These are phyloP conservation scores for Xylaria sp. DNA, from an alignment of 2,329 filamentous ascomycete species.

Conservation along the genomic window DNA sequence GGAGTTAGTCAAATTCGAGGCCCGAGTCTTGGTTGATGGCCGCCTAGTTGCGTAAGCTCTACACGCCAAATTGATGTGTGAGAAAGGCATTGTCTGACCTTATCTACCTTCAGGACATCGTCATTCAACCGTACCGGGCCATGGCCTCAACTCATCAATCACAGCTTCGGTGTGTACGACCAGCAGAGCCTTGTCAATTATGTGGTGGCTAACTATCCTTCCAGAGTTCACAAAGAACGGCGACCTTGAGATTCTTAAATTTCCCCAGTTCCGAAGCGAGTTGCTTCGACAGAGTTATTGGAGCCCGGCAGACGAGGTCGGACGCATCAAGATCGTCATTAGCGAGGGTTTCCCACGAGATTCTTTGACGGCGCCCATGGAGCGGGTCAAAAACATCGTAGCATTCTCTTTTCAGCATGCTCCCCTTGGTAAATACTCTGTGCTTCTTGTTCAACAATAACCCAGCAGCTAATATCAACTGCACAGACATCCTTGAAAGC, in stretches of 20 bases:
- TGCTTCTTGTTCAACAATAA: not conserved
- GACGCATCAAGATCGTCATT: conserved; percentile 77
- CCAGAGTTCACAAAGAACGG: conserved; percentile 62
- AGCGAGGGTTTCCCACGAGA: conserved; percentile 72
- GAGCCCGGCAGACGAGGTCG: conserved; percentile 72
- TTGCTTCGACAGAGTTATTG: conserved; percentile 73
- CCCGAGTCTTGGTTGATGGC: conserved; percentile 73
- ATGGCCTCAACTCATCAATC: conserved; percentile 58
- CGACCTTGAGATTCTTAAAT: conserved; percentile 67
- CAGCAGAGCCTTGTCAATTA: not conserved
- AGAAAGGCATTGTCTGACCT: conserved; percentile 1
- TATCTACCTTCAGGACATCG: conserved; percentile 53
- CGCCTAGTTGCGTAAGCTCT: conserved; percentile 61
- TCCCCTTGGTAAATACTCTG: conserved; percentile 66
- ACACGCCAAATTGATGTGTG: not conserved
- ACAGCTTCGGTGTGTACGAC: conserved; percentile 48
- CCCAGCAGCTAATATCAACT: conserved; percentile 10
- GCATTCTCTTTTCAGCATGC: conserved; percentile 87
- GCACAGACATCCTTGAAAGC: conserved; percentile 71
- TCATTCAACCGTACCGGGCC: conserved; percentile 56
- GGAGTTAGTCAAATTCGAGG: conserved; percentile 66
- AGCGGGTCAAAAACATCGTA: conserved; percentile 73
- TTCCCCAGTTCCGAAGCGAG: conserved; percentile 74
- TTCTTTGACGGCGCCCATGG: conserved; percentile 59
- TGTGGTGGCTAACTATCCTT: conserved; percentile 32